Base-by-base conservation (phyloP, 768 basidiomycete species). In the Mycena capillaripes region DNA sequence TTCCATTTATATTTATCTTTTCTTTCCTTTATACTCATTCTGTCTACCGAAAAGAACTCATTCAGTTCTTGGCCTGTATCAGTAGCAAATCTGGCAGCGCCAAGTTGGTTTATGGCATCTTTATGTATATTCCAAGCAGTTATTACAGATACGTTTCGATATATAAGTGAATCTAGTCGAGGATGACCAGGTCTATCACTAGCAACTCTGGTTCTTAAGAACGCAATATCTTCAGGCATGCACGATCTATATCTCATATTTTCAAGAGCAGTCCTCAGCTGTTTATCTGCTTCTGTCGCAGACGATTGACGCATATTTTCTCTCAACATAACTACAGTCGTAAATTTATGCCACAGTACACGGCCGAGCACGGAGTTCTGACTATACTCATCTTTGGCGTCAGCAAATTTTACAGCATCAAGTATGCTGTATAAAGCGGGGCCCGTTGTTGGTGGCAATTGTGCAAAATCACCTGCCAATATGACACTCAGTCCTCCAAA, bases 291-390 rank as follows among this genome's bases (percentile, higher is more conserved):
- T 12, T 23, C 5, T 40, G 75, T n/a, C n/a, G n/a, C n/a, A n/a
- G n/a, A n/a, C n/a, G n/a, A n/a, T 60, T 82, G 81, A 4, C 77
- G 32, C 82, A 83, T 84, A 62, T 83, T 85, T 61, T 83, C 23
- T 9, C 73, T 19, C 0, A 84, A 64, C 4, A 84, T 80, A 0
- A 84, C 80, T 1, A 82, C 81, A 0, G 77, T 79, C 0, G 78
- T 80, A 3, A 83, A 73, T 46, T 80, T 76, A 50, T 82, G 80
- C 82, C 82, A 82, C 0, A 81, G n/a, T 0, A 77, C 76, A 40
- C 79, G 78, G 0, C 81, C 81, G 12, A 79, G 58, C 1, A 73
- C 66, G 40, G 36, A 73, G 56, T 75, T 64, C 57, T 82, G 79
- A 0, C 55, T 29, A 17, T 30, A n/a, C 0, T 59, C 16, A 32